phyloP scores from a whole-genome alignment of 179 eudicot genomes.

The Monotropa hypopitys region DNA sequence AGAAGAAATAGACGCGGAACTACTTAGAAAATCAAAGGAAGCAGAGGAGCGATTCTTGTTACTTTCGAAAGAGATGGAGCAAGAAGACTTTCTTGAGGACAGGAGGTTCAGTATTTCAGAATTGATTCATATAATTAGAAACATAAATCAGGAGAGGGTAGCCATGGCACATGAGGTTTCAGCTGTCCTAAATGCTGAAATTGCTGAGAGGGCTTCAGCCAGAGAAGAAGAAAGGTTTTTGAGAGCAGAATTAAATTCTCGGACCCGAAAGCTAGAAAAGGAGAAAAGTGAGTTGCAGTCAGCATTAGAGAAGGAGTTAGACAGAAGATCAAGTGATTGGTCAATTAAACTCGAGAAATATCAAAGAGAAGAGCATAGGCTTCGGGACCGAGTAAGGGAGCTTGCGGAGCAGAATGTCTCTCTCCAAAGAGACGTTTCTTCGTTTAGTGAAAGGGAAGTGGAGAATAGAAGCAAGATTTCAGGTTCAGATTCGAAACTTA shows the following conservation, averaged over 20 bases:
- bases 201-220: constrained; percentile 42
- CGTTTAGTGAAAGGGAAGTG: constrained; percentile 40
- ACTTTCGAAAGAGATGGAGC: constrained; percentile 55
- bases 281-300: constrained; percentile 62
- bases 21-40: constrained; percentile 47
- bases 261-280: constrained; percentile 45
- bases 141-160: constrained; percentile 45
- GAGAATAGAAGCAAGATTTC: constrained; percentile 29
- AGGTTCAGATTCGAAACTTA: constrained; percentile 41
- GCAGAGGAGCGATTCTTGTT: constrained; percentile 41
- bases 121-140: constrained; percentile 45
- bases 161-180: constrained; percentile 55
- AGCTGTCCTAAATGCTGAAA: constrained; percentile 28
- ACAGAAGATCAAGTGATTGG: constrained; percentile 90
- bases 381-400: constrained; percentile 76
- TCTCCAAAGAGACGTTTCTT: constrained; percentile 76
- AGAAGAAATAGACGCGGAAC: constrained; percentile 26
- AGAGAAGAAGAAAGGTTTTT: constrained; percentile 30
- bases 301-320: constrained; percentile 67
- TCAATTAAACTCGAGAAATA: constrained; percentile 61
- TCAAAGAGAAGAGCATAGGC: constrained; percentile 73
- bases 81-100: constrained; percentile 35
- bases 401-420: constrained; percentile 93
- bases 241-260: constrained; percentile 33
- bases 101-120: constrained; percentile 35